These are phyloP conservation scores for Termitomyces sp. DNA, from an alignment of 768 basidiomycete genomes.

Conservation along the genomic window DNA sequence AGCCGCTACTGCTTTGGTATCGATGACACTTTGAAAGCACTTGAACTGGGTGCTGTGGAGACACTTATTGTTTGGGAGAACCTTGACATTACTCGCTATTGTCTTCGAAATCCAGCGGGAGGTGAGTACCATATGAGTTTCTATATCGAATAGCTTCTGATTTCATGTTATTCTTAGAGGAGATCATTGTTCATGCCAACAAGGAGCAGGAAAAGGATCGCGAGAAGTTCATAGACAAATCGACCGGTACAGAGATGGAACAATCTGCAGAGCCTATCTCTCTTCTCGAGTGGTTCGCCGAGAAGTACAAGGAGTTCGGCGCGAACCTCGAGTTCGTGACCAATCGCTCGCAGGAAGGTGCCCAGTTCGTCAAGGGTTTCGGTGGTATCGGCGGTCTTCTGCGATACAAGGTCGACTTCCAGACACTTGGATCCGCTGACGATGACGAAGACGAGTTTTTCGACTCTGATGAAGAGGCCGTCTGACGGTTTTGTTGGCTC, in stretches of 20 bases:
- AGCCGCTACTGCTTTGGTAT: constrained; percentile 97
- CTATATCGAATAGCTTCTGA: constrained; percentile 2
- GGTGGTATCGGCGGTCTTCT: constrained; percentile 96
- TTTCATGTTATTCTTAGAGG: constrained; percentile 49
- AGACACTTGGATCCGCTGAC: constrained; percentile 69
- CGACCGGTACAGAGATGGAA: constrained; percentile 96
- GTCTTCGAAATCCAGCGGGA: constrained; percentile 88
- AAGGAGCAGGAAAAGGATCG: constrained; percentile 90
- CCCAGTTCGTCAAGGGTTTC: constrained; percentile 97
- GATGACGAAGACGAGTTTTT: constrained; percentile 89
- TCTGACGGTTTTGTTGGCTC: constrained; percentile 90
- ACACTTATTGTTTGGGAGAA: constrained; percentile 99
- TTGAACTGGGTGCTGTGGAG: constrained; percentile 96
- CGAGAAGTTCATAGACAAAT: constrained; percentile 94
- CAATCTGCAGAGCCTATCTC: constrained; percentile 76
- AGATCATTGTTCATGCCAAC: constrained; percentile 73
- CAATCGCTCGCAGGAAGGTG: constrained; percentile 94
- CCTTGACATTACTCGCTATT: constrained; percentile 85
- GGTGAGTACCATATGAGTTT: constrained; percentile 42
- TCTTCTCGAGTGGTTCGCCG: constrained; percentile 97
- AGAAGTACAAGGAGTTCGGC: constrained; percentile 98
- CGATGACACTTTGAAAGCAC: constrained; percentile 92
- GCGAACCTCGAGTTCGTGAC: constrained; percentile 95
- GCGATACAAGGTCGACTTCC: constrained; percentile 97
- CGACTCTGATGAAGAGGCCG: constrained; percentile 69